Percentiles rank a stretch among this genome's conserved stretches.
These are phyloP conservation scores for Mollisiaceae sp. DNA, from an alignment of 2,329 filamentous ascomycete genomes.

Conservation along the genomic window DNA sequence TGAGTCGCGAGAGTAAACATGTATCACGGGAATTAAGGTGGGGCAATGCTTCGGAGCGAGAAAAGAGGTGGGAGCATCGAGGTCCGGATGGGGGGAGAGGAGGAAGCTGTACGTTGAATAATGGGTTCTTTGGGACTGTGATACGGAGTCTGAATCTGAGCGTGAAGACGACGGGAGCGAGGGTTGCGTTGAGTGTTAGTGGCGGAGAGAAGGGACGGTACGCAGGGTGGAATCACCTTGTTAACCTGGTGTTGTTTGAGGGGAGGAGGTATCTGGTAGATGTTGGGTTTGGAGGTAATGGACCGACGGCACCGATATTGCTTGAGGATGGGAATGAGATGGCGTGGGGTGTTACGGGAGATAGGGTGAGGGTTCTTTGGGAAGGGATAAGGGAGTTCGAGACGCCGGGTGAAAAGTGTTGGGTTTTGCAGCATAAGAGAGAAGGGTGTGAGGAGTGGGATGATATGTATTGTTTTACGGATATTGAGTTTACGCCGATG, in stretches of 20 bases:
- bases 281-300: constrained; percentile 66
- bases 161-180: constrained; percentile 55
- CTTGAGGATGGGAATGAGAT: constrained; percentile 48
- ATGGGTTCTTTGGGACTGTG: constrained; percentile 57
- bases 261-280: constrained; percentile 57
- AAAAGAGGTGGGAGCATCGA: constrained; percentile 11
- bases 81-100: constrained; percentile 26
- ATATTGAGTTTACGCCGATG: constrained; percentile 63
- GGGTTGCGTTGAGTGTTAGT: constrained; percentile 15
- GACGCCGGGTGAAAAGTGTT: constrained; percentile 52
- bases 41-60: constrained; percentile 1
- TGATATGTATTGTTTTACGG: constrained; percentile 64
- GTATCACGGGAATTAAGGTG: neutral
- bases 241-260: constrained; percentile 61
- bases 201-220: constrained; percentile 16
- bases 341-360: constrained; percentile 53
- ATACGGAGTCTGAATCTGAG: constrained; percentile 54
- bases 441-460: constrained; percentile 54
- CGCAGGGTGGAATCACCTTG: constrained; percentile 55
- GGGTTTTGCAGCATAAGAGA: constrained; percentile 65
- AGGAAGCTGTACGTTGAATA: constrained; percentile 57
- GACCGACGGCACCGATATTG: constrained; percentile 58
- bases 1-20: neutral
- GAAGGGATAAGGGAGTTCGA: constrained; percentile 53
- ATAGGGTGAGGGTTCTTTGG: constrained; percentile 55